Conservation (phyloP, 306 rosid species). For the Cucurbita moschata region DNA sequence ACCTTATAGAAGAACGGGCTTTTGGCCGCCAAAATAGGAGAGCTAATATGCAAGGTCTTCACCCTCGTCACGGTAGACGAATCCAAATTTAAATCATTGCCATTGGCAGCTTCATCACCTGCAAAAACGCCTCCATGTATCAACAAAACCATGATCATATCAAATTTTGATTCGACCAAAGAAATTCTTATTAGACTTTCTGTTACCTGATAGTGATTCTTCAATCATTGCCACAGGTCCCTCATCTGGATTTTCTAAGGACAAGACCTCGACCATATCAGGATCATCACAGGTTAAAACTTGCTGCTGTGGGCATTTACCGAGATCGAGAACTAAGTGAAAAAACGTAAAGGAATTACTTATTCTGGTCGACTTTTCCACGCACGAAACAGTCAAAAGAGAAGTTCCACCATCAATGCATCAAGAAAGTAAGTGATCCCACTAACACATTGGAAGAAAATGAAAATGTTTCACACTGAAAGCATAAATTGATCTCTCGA, state of each 20-base stretch:
- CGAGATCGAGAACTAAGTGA: conserved; percentile 39
- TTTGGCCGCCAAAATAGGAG: conserved; percentile 95
- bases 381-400: not conserved
- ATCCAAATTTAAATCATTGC: conserved; percentile 60
- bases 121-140: conserved; percentile 5
- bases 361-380: not conserved
- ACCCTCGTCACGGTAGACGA: conserved; percentile 48
- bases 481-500: not conserved
- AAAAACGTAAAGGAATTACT: not conserved
- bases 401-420: not conserved
- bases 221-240: conserved; percentile 74
- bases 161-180: not conserved
- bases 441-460: not conserved
- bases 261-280: conserved; percentile 53
- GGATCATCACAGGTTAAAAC: conserved; percentile 57
- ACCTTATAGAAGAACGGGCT: conserved; percentile 96
- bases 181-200: not conserved
- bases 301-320: conserved; percentile 55
- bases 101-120: conserved; percentile 84
- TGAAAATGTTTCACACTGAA: not conserved
- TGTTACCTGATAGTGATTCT: conserved; percentile 65
- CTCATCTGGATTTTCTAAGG: conserved; percentile 61
- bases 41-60: conserved; percentile 80
- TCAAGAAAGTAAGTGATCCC: not conserved
- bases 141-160: conserved; percentile 12